phyloP scores from a whole-genome alignment of 371 early-diverging fungal genomes.

The Mortierella polycephala region DNA sequence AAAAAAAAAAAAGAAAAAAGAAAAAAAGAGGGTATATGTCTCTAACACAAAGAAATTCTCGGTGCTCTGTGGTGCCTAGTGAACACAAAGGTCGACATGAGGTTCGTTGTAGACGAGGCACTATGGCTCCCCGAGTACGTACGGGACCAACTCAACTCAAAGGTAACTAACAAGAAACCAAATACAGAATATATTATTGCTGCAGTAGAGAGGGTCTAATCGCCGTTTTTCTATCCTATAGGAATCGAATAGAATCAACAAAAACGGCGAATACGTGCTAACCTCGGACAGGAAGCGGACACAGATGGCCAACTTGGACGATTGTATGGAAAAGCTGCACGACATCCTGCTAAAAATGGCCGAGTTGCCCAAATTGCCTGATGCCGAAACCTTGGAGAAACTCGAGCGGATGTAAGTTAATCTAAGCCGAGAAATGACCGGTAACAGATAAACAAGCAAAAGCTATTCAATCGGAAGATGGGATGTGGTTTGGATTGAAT shows the following conservation, averaged over 20 bases:
- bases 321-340: constrained; percentile 81
- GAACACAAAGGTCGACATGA: constrained; percentile 87
- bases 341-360: constrained; percentile 72
- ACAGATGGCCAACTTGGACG: constrained; percentile 82
- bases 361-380: constrained; percentile 77
- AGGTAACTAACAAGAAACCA: constrained; percentile 39
- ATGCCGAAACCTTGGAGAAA: constrained; percentile 68
- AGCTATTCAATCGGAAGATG: too few relatives aligned
- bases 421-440: background rate
- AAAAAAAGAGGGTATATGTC: too few relatives aligned
- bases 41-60: too few relatives aligned
- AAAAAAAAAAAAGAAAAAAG: too few relatives aligned
- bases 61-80: too few relatives aligned
- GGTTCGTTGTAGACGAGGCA: constrained; percentile 72
- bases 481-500: too few relatives aligned
- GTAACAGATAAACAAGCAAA: background rate
- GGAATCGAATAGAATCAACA: constrained; percentile 71
- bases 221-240: too few relatives aligned
- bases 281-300: constrained; percentile 84
- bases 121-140: constrained; percentile 85
- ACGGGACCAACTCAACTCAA: constrained; percentile 56
- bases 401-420: constrained; percentile 73
- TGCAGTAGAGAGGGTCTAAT: too few relatives aligned
- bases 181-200: background rate
- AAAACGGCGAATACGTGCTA: constrained; percentile 77